Evolutionary conservation across 495 filamentous ascomycete genomes (phyloP).

Genomic region (Penicillium egyptiacum): DNA sequence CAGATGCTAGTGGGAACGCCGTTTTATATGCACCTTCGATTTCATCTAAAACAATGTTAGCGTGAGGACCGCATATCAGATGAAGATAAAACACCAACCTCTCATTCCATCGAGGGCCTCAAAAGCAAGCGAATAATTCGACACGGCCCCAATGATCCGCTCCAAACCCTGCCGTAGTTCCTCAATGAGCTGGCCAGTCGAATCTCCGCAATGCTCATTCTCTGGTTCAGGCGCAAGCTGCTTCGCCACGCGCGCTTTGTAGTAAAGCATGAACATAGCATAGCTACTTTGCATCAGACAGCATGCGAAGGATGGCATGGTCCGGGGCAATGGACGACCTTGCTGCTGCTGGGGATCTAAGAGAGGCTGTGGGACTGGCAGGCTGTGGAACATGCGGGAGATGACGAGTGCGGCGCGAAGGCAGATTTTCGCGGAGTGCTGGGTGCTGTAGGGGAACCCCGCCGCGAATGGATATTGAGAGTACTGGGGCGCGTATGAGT

Average conservation of each 20-base stretch:
- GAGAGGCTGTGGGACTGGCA: conserved; percentile 51
- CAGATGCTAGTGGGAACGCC: conserved; percentile 38
- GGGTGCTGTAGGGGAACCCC: conserved; percentile 51
- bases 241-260: conserved; percentile 50
- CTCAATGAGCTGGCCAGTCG: conserved; percentile 47
- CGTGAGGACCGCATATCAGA: not conserved
- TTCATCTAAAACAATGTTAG: conserved; percentile 36
- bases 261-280: conserved; percentile 57
- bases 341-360: conserved; percentile 25
- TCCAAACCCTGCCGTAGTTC: conserved; percentile 56
- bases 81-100: conserved; percentile 40
- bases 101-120: conserved; percentile 63
- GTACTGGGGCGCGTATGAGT: conserved; percentile 24
- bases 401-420: conserved; percentile 52
- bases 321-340: conserved; percentile 46
- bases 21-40: conserved; percentile 49
- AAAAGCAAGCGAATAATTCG: conserved; percentile 59
- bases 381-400: conserved; percentile 50
- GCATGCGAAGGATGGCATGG: conserved; percentile 61
- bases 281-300: conserved; percentile 65
- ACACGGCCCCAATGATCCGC: conserved; percentile 49
- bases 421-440: conserved; percentile 57
- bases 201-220: conserved; percentile 30
- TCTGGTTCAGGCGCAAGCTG: conserved; percentile 43
- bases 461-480: conserved; percentile 35